Evolutionary conservation across 371 early-diverging fungal genomes (phyloP), one percentile per base, ranked within the genome.

Genomic region (Entomophthora muscae): DNA sequence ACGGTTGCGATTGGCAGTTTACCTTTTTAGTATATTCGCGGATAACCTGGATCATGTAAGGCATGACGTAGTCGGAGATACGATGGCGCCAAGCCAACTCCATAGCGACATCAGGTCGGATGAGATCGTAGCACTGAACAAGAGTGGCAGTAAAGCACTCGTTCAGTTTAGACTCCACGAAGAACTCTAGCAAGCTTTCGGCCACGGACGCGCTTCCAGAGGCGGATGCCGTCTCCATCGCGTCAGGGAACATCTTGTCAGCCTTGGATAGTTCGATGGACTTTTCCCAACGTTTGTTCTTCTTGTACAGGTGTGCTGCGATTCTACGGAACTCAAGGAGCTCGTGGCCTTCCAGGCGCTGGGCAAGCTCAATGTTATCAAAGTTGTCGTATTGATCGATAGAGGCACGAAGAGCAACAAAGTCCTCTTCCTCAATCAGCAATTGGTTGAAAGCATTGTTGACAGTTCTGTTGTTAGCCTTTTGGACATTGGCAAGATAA

Each of bases 381-480:
- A 95, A 89, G 78, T 90, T 89, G 72, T 88, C 86, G 74, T 87
- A 88, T 61, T 81, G 78, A 74, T 93, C 94, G 61, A 96, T 88
- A 17, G 92, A 90, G 67, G 88, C 88, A 32, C 94, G 89, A 24
- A 95, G 77, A 0, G 89, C 82, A 26, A 86, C 83, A 73, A 79
- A 95, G 71, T 96, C 95, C 72, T 95, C 94, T 77, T 95, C 95
- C 73, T 95, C 98, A 64, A 96, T 93, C 65, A 91, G 78, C 61
- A 98, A 74, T 63, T 95, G 96, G 68, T 96, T 91, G 78, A 88
- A 88, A 0, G 95, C 94, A 33, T 78, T 80, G 78, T 95, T 97
- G 67, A 98, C 92, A 0, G 82, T 78, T 79, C 86, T 83, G 82
- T 91, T 93, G 77, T 93, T 94, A 65, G 79, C 82, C 66, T 86